Evolutionary conservation across 768 basidiomycete genomes (phyloP).

Genomic region (Rhodotorula diobovata): DNA sequence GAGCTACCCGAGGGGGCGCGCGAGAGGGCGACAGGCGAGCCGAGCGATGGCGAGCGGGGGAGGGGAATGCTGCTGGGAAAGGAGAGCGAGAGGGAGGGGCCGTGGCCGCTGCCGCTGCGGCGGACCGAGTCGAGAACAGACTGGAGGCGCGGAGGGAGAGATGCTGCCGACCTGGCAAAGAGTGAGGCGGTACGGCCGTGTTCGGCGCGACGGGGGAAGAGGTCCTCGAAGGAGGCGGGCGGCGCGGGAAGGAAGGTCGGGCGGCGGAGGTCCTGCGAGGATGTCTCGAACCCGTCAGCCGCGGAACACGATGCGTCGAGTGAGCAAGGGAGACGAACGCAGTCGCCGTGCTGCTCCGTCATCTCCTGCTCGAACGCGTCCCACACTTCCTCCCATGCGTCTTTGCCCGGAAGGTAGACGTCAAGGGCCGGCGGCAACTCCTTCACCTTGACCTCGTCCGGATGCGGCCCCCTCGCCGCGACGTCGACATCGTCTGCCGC

Average conservation of each 20-base stretch:
- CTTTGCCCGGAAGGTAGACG: conserved; percentile 23
- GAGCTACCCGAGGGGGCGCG: neutral
- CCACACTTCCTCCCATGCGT: conserved; percentile 17
- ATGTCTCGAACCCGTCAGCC: neutral
- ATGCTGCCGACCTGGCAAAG: neutral
- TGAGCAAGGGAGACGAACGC: neutral
- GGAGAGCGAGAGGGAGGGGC: conserved; percentile 3
- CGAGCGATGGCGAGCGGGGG: neutral
- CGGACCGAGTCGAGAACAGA: conserved; percentile 16
- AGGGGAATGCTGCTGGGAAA: neutral
- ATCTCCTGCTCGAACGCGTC: neutral
- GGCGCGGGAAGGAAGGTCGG: neutral
- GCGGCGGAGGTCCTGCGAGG: neutral
- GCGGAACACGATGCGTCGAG: neutral
- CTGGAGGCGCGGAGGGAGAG: conserved; percentile 18
- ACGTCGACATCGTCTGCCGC: conserved; percentile 14
- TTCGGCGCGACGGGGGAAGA: neutral
- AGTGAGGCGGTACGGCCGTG: conserved; percentile 27
- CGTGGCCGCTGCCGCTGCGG: neutral
- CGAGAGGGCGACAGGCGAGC: neutral
- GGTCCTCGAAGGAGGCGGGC: neutral
- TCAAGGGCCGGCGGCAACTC: conserved; percentile 14
- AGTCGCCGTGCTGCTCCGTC: neutral
- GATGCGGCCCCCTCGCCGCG: neutral
- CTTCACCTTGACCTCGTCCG: conserved; percentile 6